Evolutionary conservation across 225 moss, liverwort and hornwort species (phyloP), one percentile per base, ranked within the genome.

Genomic region (Sphagnum contortum): DNA sequence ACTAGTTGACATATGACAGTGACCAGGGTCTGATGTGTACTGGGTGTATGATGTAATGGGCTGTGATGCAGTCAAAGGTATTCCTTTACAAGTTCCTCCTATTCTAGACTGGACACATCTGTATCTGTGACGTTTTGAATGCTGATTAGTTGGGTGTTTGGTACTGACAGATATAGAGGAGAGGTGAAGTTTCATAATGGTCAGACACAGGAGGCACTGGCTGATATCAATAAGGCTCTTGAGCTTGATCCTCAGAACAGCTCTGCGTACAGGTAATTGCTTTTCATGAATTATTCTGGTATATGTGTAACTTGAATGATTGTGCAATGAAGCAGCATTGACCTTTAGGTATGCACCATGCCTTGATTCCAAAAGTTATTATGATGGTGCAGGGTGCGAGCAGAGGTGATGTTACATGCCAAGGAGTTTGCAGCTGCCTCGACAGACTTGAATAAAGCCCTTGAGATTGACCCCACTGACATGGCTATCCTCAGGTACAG

Each of bases 141-240:
- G 8, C 53, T 57, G 57, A 11, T 11, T 10, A 11, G 57, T 13
- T 2, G 57, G 57, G 57, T 57, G 57, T 66, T 50, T 3, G 56
- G 44, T 52, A 29, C 60, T 57, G 52, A 55, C 74, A 83, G 83
- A 64, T 83, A 83, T 61, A 66, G 79, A 64, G 83, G 72, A 49
- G 83, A 83, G 65, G 71, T 58, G 10, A 83, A 74, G 75, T 66
- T 77, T 60, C 70, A 69, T 53, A 48, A 67, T 51, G 72, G 74
- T 61, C 12, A 75, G 8, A 51, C 61, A 58, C 72, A 68, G 13
- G 60, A 77, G 68, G 72, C 83, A 47, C 59, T 80, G 3, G 44
- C 49, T 61, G 83, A 83, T 67, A 74, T 80, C 52, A 83, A 77
- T 65, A 83, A 66, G 72, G 80, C 83, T 60, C 49, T 68, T 45